Base-by-base conservation (phyloP, 139 green algal genomes). In the Micractinium sp. region DNA sequence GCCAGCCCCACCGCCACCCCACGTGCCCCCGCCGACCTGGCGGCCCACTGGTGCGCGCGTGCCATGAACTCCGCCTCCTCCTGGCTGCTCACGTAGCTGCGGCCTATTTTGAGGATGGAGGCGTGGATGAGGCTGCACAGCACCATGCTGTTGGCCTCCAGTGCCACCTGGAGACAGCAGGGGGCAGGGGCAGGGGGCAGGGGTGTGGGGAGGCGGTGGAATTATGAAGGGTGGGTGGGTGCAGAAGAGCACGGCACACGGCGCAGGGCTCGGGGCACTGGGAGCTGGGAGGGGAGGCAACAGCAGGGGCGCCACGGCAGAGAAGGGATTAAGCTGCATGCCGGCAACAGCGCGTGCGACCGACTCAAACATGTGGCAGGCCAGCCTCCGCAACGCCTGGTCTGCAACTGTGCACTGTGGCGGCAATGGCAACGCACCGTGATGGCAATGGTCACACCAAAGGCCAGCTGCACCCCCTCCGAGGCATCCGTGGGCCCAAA, bases 31-130 rank as follows among this genome's bases (percentile, higher is more conserved):
- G 18, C 56, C 79, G 0, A 87, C 83, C 25, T 80, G 36, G 67
- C 38, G 19, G 38, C 83, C 76, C 76, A 87, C 14, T 87, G 83
- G 13, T 66, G 83, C 5, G 83, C 83, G 3, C 83, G 66, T 0
- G 83, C 83, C 83, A 87, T 87, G 67, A 87, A 87, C 27, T 87
- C 83, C 9, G 83, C 83, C 29, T 87, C 83, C 61, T 87, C 83
- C 39, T 87, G 83, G 12, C 33, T 39, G 66, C 61, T 79, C 38
- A 87, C 67, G 83, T 87, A 87, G 38, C 25, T 38, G 83, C 83
- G 83, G 2, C 83, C 83, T 9, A 38, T 87, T 15, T 56, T 53
- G 25, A 87, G 83, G 83, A 87, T 87, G 39, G 36, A 67, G 29
- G 67, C 83, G 19, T 87, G 83, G 29, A 87, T 87, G 27, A 87